Evolutionary conservation across 2,329 filamentous ascomycete genomes (phyloP), one percentile per base, ranked within the genome.

Genomic region (Fusarium compactum): DNA sequence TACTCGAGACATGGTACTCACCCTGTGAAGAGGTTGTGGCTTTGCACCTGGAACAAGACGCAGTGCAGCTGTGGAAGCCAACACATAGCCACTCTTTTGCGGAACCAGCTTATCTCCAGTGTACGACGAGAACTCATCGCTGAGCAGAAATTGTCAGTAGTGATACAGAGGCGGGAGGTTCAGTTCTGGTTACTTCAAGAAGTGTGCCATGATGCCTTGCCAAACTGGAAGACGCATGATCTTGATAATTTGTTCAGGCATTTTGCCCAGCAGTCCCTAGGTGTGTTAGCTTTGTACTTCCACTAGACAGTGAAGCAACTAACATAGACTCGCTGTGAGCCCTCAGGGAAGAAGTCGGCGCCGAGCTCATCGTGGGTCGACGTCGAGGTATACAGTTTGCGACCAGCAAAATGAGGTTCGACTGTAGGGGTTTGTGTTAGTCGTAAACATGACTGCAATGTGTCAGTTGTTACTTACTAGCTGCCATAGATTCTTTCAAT

Each of bases 31-130:
- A 18, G 40, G 53, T 2, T 56, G 53, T 8, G 53, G 30, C n/a
- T 56, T 45, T 25, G 53, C 53, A 4, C 53, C 53, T 3, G 53
- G 53, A 4, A 44, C 53, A 2, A 56, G 6, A 18, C 53, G 41
- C 3, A 56, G 15, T 8, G 53, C 53, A 14, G 53, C 53, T 1
- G 53, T 56, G 12, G 53, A 56, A 2, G 53, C 43, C 1, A 56
- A 6, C 10, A 48, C 40, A 6, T 56, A 56, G 20, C 53, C 53
- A 38, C 53, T 56, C 29, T 48, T 56, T 15, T 56, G 53, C 8
- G 53, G 18, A 20, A 56, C 43, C n/a, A 48, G 14, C 3, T 32
- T 56, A 9, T 56, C 43, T 6, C 53, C 53, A 14, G 53, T 56
- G 29, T 56, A 56, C 0, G 53, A 56, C 4, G 30, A 56, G 8